Base-by-base conservation (phyloP, 1,139 yeast species). In the Pneumocystis carinii region DNA sequence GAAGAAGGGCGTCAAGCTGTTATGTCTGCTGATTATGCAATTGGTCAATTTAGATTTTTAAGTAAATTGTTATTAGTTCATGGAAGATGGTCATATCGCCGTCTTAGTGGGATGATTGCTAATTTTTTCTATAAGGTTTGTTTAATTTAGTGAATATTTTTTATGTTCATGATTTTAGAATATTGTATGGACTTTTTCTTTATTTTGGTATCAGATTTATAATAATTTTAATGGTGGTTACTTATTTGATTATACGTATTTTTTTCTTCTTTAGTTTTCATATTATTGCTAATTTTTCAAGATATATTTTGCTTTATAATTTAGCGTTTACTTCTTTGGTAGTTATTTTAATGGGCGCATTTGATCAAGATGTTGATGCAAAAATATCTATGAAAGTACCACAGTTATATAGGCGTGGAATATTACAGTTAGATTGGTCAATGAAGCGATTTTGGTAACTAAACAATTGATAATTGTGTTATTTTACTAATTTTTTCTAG, bases 1-100 rank as follows among this genome's bases (percentile, higher is more conserved):
- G 95, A 89, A 75, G 98, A 92, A 78, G 98, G 98, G 69, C 80
- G 97, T 61, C 97, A 90, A 74, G 98, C 98, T 15, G 97, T 85
- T 12, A 92, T 92, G 98, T 86, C 95, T 8, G 87, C 97, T 0
- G 98, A 92, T 77, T 92, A 90, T 75, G 97, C 97, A 1, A 78
- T 92, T 73, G 98, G 97, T 15, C 97, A 92, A 74, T 92, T 92
- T 76, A 79, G 97, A 71, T 92, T 81, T 72, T 74, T 92, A 72
- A 81, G 89, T 0, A 81, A 90, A 69, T 78, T 92, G 68, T 76
- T 92, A 63, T 76, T 92, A 64, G 94, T 89, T 36, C 98, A 92
- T 76, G 98, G 98, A 55, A 82, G 97, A 73, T 92, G 97, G 97
- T 87, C 95, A 0, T 92, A 92, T 73, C 87, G 86, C 71, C 79